Base-by-base conservation (phyloP, 352 stramenopile species). In the Globisporangium solare region DNA sequence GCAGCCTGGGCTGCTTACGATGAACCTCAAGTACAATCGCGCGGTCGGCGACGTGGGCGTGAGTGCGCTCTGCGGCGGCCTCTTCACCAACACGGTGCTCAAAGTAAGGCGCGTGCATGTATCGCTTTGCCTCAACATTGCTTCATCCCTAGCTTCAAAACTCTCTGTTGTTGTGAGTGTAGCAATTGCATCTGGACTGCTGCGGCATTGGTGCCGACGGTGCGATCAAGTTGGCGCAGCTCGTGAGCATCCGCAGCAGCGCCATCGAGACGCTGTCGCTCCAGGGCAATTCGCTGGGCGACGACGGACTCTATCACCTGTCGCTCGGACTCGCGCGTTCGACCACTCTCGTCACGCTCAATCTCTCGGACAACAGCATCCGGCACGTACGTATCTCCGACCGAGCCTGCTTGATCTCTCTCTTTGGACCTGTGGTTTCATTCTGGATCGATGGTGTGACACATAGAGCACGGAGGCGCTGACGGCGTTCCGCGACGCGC, bases 171-270 rank as follows among this genome's bases (percentile, higher is more conserved):
- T n/a, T 24, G 47, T 43, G n/a, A 7, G n/a, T 43, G n/a, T 42
- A 88, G 76, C 77, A 93, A 76, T 58, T 93, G 37, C 69, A 89
- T 31, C 60, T 93, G n/a, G 79, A 89, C 50, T 93, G 83, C 63
- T 93, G 83, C 50, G 56, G 42, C 39, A 65, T 91, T 14, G 63
- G 76, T 0, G 48, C 65, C 0, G 56, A 65, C 1, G 76, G 76
- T 21, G 73, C 68, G 11, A 73, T 91, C 60, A 88, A 89, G 52
- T 63, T 93, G 17, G 83, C 83, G 21, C 83, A 93, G 51, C 60
- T 93, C 5, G 50, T 93, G 18, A 76, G 68, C 22, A 82, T 91
- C 49, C 76, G 79, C 3, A 60, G 32, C 0, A 86, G 73, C 32
- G 67, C 68, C 0, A 42, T 91, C 27, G 64, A 85, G 42, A 84